These are phyloP conservation scores for Eucalyptus tenuipes DNA, from an alignment of 345 rosid species.

Conservation along the genomic window DNA sequence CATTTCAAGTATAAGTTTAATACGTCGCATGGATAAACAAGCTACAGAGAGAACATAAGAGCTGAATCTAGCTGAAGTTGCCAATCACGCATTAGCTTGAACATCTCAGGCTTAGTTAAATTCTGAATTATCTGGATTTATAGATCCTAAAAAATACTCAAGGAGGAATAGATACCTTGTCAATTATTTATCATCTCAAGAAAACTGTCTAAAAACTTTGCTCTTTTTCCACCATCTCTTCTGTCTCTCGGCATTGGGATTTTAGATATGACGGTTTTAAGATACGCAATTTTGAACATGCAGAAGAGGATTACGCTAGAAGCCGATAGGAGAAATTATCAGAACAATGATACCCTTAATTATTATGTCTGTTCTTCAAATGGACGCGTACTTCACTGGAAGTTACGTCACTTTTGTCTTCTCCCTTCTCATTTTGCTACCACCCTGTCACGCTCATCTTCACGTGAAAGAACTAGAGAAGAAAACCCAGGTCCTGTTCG, in stretches of 20 bases:
- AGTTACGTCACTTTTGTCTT: not conserved
- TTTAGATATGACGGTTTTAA: not conserved
- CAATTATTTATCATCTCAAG: not conserved
- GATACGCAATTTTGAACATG: not conserved
- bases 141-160: not conserved
- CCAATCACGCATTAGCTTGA: not conserved
- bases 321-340: not conserved
- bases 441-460: not conserved
- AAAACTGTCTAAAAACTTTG: fast-evolving
- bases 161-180: not conserved
- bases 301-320: not conserved
- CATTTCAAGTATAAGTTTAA: not conserved
- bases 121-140: too few species aligned
- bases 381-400: not conserved
- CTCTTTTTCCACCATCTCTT: not conserved
- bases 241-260: not conserved
- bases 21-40: fast-evolving
- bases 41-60: not conserved
- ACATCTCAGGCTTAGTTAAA: not conserved
- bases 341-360: not conserved
- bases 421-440: not conserved
- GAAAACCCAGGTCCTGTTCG: not conserved
- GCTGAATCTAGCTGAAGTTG: not conserved
- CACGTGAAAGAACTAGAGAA: not conserved
- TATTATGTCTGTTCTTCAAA: too few species aligned